phyloP scores from a whole-genome alignment of 2,329 filamentous ascomycete species.

The Coniochaeta hoffmannii region DNA sequence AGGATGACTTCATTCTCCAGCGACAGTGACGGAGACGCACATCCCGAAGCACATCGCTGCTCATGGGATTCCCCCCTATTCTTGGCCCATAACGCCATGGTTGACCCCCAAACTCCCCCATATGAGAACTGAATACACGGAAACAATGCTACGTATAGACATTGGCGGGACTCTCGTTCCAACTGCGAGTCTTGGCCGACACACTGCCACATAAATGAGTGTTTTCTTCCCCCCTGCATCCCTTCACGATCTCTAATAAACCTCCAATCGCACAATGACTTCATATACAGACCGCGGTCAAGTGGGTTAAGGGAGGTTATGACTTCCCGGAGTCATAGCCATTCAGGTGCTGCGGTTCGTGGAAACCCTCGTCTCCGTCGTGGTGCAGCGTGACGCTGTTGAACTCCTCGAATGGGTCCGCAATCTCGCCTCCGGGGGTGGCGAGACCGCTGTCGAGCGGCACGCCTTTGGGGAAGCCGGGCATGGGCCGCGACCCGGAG shows the following conservation, averaged over 20 bases:
- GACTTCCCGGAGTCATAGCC: constrained; percentile 12
- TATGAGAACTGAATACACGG: not conserved
- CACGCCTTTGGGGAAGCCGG: constrained; percentile 57
- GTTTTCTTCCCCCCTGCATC: not conserved
- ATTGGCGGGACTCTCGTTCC: not conserved
- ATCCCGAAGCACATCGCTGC: not conserved
- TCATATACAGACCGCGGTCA: not conserved
- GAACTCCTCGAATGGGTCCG: constrained; percentile 96
- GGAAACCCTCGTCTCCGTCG: constrained; percentile 65
- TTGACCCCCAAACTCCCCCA: not conserved
- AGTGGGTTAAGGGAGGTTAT: not conserved
- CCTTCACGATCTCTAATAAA: not conserved
- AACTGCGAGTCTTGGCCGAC: too few species aligned
- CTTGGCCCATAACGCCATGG: not conserved
- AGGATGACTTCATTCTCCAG: not conserved
- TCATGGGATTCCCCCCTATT: not conserved
- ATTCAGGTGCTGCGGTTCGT: constrained; percentile 27
- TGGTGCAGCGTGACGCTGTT: constrained; percentile 97
- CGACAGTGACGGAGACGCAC: not conserved
- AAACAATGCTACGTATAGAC: not conserved
- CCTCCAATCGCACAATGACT: not conserved
- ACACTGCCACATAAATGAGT: not conserved
- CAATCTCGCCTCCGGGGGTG: constrained; percentile 70
- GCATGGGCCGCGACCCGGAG: constrained; percentile 46
- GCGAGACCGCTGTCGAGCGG: constrained; percentile 78